phyloP scores from a whole-genome alignment of 805 yeast genomes.

The Wickerhamiella vanderwaltii region DNA sequence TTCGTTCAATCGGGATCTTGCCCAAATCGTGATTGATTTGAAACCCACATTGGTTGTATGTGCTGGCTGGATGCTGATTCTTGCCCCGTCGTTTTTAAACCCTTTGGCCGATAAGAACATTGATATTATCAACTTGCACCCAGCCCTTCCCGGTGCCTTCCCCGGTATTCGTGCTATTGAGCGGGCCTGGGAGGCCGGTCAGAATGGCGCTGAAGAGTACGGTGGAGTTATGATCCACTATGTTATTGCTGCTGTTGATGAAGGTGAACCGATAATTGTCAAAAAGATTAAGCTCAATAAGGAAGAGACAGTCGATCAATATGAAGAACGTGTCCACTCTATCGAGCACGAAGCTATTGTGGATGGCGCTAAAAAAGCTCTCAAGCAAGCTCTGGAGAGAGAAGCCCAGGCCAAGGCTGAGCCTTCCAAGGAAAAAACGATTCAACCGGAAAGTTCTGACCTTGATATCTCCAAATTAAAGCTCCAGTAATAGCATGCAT shows the following conservation, averaged over 20 bases:
- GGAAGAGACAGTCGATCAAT: slow-evolving; percentile 66
- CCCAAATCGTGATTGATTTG: slow-evolving; percentile 44
- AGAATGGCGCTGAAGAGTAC: slow-evolving; percentile 55
- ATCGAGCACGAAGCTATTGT: slow-evolving; percentile 87
- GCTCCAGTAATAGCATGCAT: too few species aligned
- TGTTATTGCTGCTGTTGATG: slow-evolving; percentile 92
- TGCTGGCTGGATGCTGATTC: slow-evolving; percentile 97
- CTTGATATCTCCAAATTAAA: too few species aligned
- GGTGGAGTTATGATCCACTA: slow-evolving; percentile 96
- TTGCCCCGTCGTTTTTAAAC: slow-evolving; percentile 61
- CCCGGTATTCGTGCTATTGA: slow-evolving; percentile 97
- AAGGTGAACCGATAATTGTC: slow-evolving; percentile 80
- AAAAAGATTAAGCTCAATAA: slow-evolving; percentile 59
- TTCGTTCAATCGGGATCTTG: slow-evolving; percentile 66
- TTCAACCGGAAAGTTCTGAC: too few species aligned
- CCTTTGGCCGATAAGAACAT: slow-evolving; percentile 50
- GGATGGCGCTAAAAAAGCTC: slow-evolving; percentile 65
- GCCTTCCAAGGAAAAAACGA: too few species aligned
- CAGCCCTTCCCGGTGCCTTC: slow-evolving; percentile 93
- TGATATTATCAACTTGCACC: slow-evolving; percentile 86
- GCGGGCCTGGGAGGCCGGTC: slow-evolving; percentile 92
- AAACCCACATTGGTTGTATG: slow-evolving; percentile 84
- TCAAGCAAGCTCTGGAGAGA: too few species aligned
- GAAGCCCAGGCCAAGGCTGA: too few species aligned
- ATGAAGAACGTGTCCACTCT: slow-evolving; percentile 71